Evolutionary conservation across 495 filamentous ascomycete genomes (phyloP).

Genomic region (Aspergillus homomorphus): DNA sequence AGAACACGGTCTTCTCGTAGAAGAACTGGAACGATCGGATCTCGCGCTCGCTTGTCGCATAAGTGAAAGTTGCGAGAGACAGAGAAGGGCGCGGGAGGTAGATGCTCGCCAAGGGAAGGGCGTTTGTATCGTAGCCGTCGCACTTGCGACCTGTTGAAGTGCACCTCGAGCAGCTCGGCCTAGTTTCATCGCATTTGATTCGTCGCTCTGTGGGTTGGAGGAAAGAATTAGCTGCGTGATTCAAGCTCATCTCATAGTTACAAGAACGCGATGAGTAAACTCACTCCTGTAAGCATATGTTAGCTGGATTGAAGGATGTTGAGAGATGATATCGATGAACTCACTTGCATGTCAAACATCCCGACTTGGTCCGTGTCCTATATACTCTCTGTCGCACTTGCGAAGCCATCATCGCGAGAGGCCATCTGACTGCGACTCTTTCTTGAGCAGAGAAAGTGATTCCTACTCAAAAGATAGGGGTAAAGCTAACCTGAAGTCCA

Average conservation of each 20-base stretch:
- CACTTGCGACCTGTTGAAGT: conserved; percentile 38
- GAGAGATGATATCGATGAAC: not conserved
- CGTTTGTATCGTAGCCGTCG: conserved; percentile 24
- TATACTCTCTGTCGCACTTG: not conserved
- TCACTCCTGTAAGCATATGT: not conserved
- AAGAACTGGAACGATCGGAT: conserved; percentile 59
- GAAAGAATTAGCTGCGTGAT: not conserved
- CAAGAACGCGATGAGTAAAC: not conserved
- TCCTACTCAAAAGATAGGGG: no score
- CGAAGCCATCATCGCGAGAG: not conserved
- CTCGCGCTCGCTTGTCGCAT: conserved; percentile 10
- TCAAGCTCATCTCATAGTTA: no score
- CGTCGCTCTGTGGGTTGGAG: conserved; percentile 28
- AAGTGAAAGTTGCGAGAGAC: conserved; percentile 1
- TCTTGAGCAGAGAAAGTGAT: not conserved
- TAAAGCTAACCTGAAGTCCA: no score
- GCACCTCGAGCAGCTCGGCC: conserved; percentile 34
- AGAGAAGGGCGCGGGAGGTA: not conserved
- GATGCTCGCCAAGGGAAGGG: not conserved
- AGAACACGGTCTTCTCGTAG: conserved; percentile 53
- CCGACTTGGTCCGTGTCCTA: conserved; percentile 26
- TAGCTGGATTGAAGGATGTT: not conserved
- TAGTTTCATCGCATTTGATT: conserved; percentile 50
- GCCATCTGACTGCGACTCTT: not conserved
- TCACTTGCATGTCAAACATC: conserved; percentile 49